These are phyloP conservation scores for Sphagnum magellanicum DNA, from an alignment of 228 moss, liverwort and hornwort species.

Conservation along the genomic window DNA sequence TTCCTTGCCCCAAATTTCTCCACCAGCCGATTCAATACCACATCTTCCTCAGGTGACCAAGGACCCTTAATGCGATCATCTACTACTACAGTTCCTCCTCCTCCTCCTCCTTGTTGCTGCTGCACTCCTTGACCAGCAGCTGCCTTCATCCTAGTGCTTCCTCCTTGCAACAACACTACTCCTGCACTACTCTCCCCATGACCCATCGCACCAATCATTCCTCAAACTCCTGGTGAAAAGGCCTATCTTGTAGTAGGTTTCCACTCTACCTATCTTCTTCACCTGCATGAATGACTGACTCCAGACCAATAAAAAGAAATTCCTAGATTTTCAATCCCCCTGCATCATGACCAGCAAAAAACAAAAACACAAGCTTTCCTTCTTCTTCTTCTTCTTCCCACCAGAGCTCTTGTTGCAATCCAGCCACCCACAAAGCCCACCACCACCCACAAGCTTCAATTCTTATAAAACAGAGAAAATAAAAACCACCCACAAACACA, in stretches of 20 bases:
- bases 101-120: slow-evolving; percentile 1
- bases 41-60: slow-evolving; percentile 96
- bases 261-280: not conserved
- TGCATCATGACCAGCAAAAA: not conserved
- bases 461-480: not conserved
- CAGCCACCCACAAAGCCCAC: no score
- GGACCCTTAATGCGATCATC: slow-evolving; percentile 97
- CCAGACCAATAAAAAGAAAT: not conserved
- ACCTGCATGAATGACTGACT: not conserved
- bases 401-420: no score
- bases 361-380: not conserved
- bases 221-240: not conserved
- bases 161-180: not conserved
- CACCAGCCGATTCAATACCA: slow-evolving; percentile 70
- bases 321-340: not conserved
- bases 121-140: slow-evolving; percentile 1
- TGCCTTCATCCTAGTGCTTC: slow-evolving; percentile 2
- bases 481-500: slow-evolving; percentile 1
- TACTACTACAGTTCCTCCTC: slow-evolving; percentile 9
- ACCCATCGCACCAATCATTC: not conserved
- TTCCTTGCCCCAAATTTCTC: slow-evolving; percentile 90
- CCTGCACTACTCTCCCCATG: not conserved
- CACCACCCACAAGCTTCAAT: no score
- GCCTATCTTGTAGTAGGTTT: not conserved
- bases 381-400: not conserved